A percentile compares a stretch with the other conserved stretches of the same genome.
phyloP scores from a whole-genome alignment of 768 basidiomycete genomes.

The Coprinellus aureogranulatus region DNA sequence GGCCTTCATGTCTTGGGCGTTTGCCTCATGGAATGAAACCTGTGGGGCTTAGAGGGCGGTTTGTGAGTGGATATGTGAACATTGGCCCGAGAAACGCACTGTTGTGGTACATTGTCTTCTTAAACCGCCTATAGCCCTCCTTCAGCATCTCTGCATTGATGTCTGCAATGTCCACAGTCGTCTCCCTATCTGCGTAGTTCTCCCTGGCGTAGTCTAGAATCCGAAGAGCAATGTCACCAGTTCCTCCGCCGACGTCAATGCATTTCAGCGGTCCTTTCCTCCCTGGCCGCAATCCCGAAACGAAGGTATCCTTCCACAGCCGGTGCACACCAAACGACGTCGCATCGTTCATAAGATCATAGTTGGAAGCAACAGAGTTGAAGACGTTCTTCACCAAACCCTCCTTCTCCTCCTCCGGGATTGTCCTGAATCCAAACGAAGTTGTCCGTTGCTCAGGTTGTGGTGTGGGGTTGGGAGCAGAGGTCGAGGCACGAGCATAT shows the following conservation, averaged over 20 bases:
- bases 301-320: slow-evolving; percentile 93
- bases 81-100: slow-evolving; percentile 55
- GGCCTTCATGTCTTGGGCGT: slow-evolving; percentile 79
- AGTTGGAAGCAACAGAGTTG: slow-evolving; percentile 90
- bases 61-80: too few species aligned
- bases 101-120: slow-evolving; percentile 97
- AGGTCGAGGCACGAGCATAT: slow-evolving; percentile 20
- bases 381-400: slow-evolving; percentile 89
- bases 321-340: slow-evolving; percentile 95
- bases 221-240: slow-evolving; percentile 93
- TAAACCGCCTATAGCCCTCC: slow-evolving; percentile 86
- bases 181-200: slow-evolving; percentile 86
- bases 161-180: slow-evolving; percentile 85
- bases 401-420: slow-evolving; percentile 87
- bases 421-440: slow-evolving; percentile 91
- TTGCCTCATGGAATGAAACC: slow-evolving; percentile 88
- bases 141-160: slow-evolving; percentile 95
- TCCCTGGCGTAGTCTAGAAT: slow-evolving; percentile 90
- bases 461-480: slow-evolving; percentile 10
- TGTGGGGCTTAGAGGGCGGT: slow-evolving; percentile 66
- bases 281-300: slow-evolving; percentile 73
- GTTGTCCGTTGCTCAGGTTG: slow-evolving; percentile 35
- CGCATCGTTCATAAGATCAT: slow-evolving; percentile 99
- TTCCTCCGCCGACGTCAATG: slow-evolving; percentile 96
- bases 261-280: slow-evolving; percentile 72